phyloP scores from a whole-genome alignment of 441 rosid species.

The Gossypium lobatum region DNA sequence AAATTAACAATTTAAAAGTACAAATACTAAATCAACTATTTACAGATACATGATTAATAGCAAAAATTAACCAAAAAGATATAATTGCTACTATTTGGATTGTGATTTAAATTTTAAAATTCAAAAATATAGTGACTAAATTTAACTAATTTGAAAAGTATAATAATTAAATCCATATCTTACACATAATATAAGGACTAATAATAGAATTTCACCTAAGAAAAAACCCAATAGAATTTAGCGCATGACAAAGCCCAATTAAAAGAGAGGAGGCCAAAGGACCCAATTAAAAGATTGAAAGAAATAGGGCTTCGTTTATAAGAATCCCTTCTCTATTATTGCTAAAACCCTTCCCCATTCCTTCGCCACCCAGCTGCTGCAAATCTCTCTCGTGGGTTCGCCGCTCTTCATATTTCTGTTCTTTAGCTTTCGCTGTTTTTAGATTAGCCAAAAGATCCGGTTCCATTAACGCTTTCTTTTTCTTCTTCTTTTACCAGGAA shows the following conservation, averaged over 20 bases:
- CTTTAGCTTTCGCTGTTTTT: background rate
- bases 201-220: too few species aligned
- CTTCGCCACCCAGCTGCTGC: background rate
- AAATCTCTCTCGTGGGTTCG: background rate
- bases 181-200: too few species aligned
- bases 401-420: background rate
- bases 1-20: too few species aligned
- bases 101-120: too few species aligned
- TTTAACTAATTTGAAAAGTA: too few species aligned
- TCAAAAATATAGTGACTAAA: too few species aligned
- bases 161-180: too few species aligned
- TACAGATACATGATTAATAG: too few species aligned
- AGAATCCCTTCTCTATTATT: background rate
- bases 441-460: background rate
- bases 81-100: too few species aligned
- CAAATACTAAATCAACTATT: too few species aligned
- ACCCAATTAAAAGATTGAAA: background rate
- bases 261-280: background rate
- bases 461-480: background rate
- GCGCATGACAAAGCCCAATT: background rate
- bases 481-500: background rate
- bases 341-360: background rate
- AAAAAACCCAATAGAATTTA: too few species aligned
- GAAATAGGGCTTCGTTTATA: conserved; percentile 4
- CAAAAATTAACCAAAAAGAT: too few species aligned